A percentile compares a stretch with the other conserved stretches of the same genome.
Conservation (phyloP, 2,329 filamentous ascomycete genomes). For the Tolypocladium tundrense region DNA sequence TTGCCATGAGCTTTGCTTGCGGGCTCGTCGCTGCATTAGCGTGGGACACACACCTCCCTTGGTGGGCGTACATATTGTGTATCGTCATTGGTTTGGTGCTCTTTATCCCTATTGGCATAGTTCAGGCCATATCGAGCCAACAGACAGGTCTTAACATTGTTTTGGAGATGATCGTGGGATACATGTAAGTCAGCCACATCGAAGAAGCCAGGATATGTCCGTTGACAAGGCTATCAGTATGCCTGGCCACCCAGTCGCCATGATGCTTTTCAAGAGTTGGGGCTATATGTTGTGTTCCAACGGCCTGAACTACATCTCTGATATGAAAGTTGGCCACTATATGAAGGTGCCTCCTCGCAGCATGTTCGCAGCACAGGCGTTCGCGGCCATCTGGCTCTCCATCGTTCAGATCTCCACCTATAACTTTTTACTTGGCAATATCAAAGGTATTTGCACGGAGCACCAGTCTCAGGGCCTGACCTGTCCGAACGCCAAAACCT, state of each 20-base stretch:
- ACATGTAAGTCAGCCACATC: constrained; percentile 19
- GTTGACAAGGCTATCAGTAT: constrained; percentile 7
- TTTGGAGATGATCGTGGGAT: constrained; percentile 37
- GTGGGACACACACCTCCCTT: constrained; percentile 30
- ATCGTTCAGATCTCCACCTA: constrained; percentile 26
- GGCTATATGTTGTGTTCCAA: constrained; percentile 36
- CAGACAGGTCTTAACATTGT: constrained; percentile 38
- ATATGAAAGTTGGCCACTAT: constrained; percentile 43
- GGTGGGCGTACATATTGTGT: constrained; percentile 30
- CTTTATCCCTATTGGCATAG: constrained; percentile 32
- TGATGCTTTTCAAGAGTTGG: constrained; percentile 39
- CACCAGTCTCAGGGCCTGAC: constrained; percentile 39
- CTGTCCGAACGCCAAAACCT: constrained; percentile 47
- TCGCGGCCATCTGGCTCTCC: constrained; percentile 28
- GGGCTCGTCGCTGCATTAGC: constrained; percentile 24
- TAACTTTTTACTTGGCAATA: constrained; percentile 32
- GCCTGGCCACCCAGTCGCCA: constrained; percentile 35
- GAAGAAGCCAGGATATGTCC: too few relatives aligned
- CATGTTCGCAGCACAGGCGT: constrained; percentile 35
- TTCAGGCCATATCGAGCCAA: constrained; percentile 36
- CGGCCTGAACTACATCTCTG: constrained; percentile 34
- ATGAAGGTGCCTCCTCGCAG: constrained; percentile 42
- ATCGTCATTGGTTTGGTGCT: constrained; percentile 28
- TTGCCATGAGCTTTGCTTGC: constrained; percentile 38
- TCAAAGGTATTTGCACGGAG: constrained; percentile 39